These are phyloP conservation scores for Pichia sp. DNA, from an alignment of 1,139 yeast genomes.

Conservation along the genomic window DNA sequence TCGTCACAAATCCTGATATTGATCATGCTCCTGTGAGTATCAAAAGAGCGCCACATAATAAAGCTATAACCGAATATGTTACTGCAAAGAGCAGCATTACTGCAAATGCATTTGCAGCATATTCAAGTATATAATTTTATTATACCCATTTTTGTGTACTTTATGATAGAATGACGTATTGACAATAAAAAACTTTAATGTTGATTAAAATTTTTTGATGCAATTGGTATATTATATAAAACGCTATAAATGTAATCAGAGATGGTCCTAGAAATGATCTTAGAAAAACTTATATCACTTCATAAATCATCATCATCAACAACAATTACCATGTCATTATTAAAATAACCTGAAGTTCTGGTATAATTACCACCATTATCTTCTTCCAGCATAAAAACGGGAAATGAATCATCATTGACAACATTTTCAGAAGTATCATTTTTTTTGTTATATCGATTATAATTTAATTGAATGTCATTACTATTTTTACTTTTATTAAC, in stretches of 20 bases:
- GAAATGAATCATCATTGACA: not conserved
- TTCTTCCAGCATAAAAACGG: not conserved
- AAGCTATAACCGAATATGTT: conserved; percentile 14
- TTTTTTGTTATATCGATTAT: not conserved
- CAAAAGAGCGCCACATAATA: not conserved
- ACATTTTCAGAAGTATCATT: not conserved
- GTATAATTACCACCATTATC: not conserved
- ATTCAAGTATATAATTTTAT: not conserved
- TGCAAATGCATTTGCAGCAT: conserved; percentile 13
- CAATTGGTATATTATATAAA: not conserved
- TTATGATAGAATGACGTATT: not conserved
- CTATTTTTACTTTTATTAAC: not conserved
- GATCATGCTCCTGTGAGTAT: conserved; percentile 19
- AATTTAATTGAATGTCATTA: not conserved
- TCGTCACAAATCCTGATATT: conserved; percentile 20
- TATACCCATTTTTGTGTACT: not conserved
- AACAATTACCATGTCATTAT: not conserved
- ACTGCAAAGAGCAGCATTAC: conserved; percentile 18
- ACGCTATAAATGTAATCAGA: not conserved
- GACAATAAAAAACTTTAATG: not conserved
- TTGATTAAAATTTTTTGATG: not conserved
- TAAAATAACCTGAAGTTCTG: not conserved
- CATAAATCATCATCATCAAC: not conserved
- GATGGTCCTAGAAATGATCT: not conserved
- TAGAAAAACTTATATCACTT: too few relatives aligned